Base-by-base conservation (phyloP, 257 asterid species). In the Solanum commersonii region DNA sequence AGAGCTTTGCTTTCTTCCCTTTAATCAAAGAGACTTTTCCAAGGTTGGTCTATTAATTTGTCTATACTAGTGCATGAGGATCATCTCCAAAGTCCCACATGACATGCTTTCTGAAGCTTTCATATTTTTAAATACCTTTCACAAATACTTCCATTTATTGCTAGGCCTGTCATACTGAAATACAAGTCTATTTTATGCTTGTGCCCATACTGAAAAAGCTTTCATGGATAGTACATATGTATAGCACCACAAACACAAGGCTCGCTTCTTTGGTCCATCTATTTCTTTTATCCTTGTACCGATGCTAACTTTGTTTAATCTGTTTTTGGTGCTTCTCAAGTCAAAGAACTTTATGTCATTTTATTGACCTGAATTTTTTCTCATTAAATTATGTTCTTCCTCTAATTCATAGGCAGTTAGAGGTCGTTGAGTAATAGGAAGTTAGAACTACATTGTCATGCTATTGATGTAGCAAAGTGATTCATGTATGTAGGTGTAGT, bases 401-500 rank as follows among this genome's bases (percentile, higher is more conserved):
- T 31, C 38, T 82, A 82, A 46, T 29, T 81, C 42, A 81, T 46
- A 18, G 86, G 20, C 71, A 29, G n/a, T 27, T 46, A 79, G 44
- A 82, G 70, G 22, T 52, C 35, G 85, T 18, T 82, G 29, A 9
- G 15, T 82, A 82, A 5, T 27, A 46, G 70, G 86, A 82, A 82
- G 70, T 82, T 49, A 29, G 70, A 31, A 18, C 44, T 49, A 46
- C 86, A 44, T 88, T 82, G 37, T 90, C 87, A 76, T 37, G 85
- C 87, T 59, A 31, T 88, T 46, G 73, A 60, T 87, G 29, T 82
- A 82, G 44, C 20, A 46, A 82, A 52, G 44, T 52, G 71, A 82
- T 82, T 49, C 38, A 82, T 71, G 71, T 86, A 91, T 73, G 89
- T 88, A 97, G 99, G 99, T 97, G 99, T 90, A 98, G 99, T 84